Evolutionary conservation across 176 grass and related monocot genomes (phyloP), one percentile per base, ranked within the genome.

Genomic region (Aegilops sharonensis): DNA sequence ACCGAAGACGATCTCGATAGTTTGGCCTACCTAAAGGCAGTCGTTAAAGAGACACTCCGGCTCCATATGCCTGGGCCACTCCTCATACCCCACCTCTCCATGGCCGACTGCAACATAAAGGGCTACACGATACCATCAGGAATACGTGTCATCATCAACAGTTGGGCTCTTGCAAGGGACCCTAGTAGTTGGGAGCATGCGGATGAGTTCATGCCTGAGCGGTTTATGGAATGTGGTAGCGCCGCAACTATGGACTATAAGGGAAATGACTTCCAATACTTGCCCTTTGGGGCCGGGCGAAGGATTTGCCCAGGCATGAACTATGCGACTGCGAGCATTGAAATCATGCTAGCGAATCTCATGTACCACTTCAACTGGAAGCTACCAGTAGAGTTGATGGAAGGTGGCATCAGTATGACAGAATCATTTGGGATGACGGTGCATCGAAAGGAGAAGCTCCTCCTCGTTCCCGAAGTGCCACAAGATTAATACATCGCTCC

Each of bases 51-150:
- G 68, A 71, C 68, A 9, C 68, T 71, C 34, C 34, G 68, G 8
- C 68, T 91, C 20, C 85, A 84, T 52, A 79, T 81, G 12, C 85
- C 89, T 3, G 85, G 56, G 1, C 89, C 89, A 1, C 80, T 87
- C 13, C 81, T 91, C 11, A 34, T 91, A 23, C 89, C 89, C 3
- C 80, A 73, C 4, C 80, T 84, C 23, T 91, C 85, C 42, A 48
- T 87, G 60, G 60, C 72, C 10, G 31, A 78, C 5, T 85, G 86
- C 69, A 35, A 76, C 42, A 31, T 91, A 54, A 67, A 82, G 3
- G 81, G 81, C 11, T 91, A 88, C 61, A 24, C 36, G 4, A 85
- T 91, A 54, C 85, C 89, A 0, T 64, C 64, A 14, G 71, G 34
- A 23, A 85, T 34, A 10, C 68, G 17, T 10, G 18, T 13, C 34